Base-by-base conservation (phyloP, 352 stramenopile genomes). In the Globisporangium irregulare region DNA sequence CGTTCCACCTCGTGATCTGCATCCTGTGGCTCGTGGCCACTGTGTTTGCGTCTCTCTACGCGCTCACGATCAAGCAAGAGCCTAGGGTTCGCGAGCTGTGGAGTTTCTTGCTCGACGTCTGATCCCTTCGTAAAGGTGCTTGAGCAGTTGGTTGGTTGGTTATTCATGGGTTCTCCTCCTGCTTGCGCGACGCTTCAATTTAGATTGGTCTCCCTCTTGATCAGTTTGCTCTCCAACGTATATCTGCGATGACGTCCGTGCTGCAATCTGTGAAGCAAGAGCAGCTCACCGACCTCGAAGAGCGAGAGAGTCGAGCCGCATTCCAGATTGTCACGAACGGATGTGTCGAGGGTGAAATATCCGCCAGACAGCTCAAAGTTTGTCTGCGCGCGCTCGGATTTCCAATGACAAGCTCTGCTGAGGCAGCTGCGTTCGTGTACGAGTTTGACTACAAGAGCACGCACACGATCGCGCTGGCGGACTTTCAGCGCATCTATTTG, bases 401-500 rank as follows among this genome's bases (percentile, higher is more conserved):
- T 51, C 53, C 20, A 20, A 34, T 20, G 14, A 25, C 76, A 5
- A 51, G 58, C 0, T 72, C 69, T 24, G 57, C 36, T 1, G 77
- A 84, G 43, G 73, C 71, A 7, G 43, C 64, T 24, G 53, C 67
- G 24, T 73, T 84, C 18, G 73, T 82, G 25, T 82, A 84, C 63
- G 75, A 82, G 63, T 81, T 84, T 50, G 77, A 84, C 71, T 84
- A 77, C 60, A 69, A 72, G n/a, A 67, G 67, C 57, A 67, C 75
- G 0, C 61, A 60, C 22, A 73, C 67, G 22, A 72, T 84, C 54
- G 67, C 54, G 1, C 66, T 82, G 32, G 65, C 51, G 4, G 77
- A 84, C 59, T 84, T 84, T 59, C 70, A 82, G 24, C 74, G 74
- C 24, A 74, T 84, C 51, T 82, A 79, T 43, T 56, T 84, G 48